A percentile compares a stretch with the other conserved stretches of the same genome.
phyloP scores from a whole-genome alignment of 2,329 filamentous ascomycete species.

The Colletotrichum lini region DNA sequence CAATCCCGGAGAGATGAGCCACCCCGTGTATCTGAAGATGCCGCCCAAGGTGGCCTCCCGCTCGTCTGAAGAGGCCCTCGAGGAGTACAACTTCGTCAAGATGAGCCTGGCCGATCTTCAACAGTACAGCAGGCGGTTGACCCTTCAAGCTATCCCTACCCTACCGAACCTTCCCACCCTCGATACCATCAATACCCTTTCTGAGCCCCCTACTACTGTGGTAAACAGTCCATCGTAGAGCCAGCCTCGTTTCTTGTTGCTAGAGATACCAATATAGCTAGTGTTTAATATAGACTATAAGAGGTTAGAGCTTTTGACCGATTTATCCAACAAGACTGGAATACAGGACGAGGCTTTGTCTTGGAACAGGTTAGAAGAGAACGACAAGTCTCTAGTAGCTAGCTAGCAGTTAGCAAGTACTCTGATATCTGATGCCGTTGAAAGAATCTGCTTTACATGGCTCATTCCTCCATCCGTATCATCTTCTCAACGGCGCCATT shows the following conservation, averaged over 20 bases:
- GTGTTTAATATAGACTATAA: background rate
- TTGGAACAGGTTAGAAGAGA: no score
- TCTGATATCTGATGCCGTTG: no score
- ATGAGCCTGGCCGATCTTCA: slow-evolving; percentile 16
- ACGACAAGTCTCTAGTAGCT: no score
- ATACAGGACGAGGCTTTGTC: no score
- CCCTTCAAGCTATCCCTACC: background rate
- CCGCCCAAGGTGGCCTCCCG: slow-evolving; percentile 17
- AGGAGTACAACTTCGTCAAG: slow-evolving; percentile 9
- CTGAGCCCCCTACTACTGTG: background rate
- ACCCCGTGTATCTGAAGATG: slow-evolving; percentile 12
- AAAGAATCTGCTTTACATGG: no score
- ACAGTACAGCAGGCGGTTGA: background rate
- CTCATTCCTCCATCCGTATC: no score
- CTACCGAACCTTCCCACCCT: no score
- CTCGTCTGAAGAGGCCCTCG: slow-evolving; percentile 10
- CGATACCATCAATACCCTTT: no score
- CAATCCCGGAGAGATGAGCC: background rate
- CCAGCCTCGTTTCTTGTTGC: background rate
- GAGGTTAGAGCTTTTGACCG: no score
- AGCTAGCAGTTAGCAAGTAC: no score
- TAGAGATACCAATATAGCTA: background rate
- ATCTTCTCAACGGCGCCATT: no score
- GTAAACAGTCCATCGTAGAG: background rate
- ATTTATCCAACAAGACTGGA: background rate